Evolutionary conservation across 2,329 filamentous ascomycete genomes (phyloP).

Genomic region (Neoascochyta sp.): DNA sequence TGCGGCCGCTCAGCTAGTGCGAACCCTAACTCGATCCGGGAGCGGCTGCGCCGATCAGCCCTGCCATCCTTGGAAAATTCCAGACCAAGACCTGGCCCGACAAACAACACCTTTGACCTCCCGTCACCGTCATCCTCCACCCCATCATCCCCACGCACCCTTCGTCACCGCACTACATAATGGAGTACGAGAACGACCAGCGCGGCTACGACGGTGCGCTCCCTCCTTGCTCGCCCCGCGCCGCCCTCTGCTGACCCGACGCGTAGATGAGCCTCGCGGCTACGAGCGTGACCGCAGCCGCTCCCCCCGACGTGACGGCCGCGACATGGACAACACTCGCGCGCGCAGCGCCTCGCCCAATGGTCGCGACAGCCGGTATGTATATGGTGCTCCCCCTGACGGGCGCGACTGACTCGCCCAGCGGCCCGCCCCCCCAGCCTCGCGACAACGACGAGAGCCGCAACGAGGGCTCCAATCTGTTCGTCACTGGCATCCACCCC

Average conservation of each 20-base stretch:
- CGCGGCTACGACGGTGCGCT: constrained; percentile 65
- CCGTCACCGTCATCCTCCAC: constrained; percentile 15
- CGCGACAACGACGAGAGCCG: constrained; percentile 73
- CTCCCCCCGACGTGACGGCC: constrained; percentile 56
- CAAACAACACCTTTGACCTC: constrained; percentile 22
- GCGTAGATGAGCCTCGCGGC: constrained; percentile 54
- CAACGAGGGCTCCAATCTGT: constrained; percentile 96
- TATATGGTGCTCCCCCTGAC: constrained; percentile 2
- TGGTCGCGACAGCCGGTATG: constrained; percentile 48
- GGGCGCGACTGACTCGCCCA: constrained; percentile 30
- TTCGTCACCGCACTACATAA: constrained; percentile 45
- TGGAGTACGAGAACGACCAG: constrained; percentile 65
- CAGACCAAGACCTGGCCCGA: constrained; percentile 13
- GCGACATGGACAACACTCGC: constrained; percentile 52
- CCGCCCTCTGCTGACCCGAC: constrained; percentile 18
- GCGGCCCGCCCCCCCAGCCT: constrained; percentile 47
- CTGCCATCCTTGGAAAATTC: constrained; percentile 28
- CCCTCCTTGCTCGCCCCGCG: constrained; percentile 13
- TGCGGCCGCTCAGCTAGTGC: constrained; percentile 21
- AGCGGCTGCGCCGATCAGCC: constrained; percentile 32
- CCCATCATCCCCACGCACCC: constrained; percentile 19
- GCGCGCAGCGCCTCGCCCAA: constrained; percentile 63
- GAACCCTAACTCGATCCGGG: constrained; percentile 26
- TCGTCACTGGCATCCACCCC: constrained; percentile 96
- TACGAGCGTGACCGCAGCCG: constrained; percentile 65